Evolutionary conservation across 306 rosid genomes (phyloP), one percentile per base, ranked within the genome.

Genomic region (Malus orientalis): DNA sequence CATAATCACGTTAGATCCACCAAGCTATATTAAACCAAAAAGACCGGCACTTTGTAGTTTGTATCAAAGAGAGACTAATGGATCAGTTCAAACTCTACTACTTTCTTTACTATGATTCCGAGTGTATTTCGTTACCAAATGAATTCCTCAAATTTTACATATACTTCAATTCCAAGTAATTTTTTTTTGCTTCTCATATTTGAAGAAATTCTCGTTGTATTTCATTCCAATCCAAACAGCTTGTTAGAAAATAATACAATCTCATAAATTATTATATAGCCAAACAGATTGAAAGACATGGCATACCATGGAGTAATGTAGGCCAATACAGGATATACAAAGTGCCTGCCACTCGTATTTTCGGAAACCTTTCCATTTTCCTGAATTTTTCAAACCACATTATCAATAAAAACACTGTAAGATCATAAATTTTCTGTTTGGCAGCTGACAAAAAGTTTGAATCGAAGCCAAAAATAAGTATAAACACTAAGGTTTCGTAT

Each of bases 271-370:
- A n/a, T n/a, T 51, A 15, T 51, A 66, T 61, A 18, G 61, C 18
- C 29, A 27, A 54, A 33, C 38, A 72, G 70, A 75, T 16, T 23
- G 67, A 11, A 19, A 83, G 29, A 16, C 69, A 81, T 92, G 29
- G 11, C 73, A 81, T 92, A 95, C 99, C 99, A 95, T 49, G 97
- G 97, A 76, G 99, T 95, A 69, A 95, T 85, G 88, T 92, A 95
- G 77, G 89, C 97, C 84, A 95, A 93, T 38, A 85, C 91, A 60
- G 97, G 97, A 81, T 88, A 87, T 19, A 30, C 75, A 80, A 88
- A 88, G 71, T 82, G 90, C 84, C 93, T 89, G 55, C 29, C 76
- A 33, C 89, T 87, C 19, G 51, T 36, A 81, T 92, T 90, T 72
- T 82, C 90, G 2, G 93, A 83, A 2, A 86, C 92, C 69, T 62